Percentiles rank a stretch among this genome's conserved stretches.
phyloP scores from a whole-genome alignment of 1,284 basidiomycete species.

The Boletus sp. region DNA sequence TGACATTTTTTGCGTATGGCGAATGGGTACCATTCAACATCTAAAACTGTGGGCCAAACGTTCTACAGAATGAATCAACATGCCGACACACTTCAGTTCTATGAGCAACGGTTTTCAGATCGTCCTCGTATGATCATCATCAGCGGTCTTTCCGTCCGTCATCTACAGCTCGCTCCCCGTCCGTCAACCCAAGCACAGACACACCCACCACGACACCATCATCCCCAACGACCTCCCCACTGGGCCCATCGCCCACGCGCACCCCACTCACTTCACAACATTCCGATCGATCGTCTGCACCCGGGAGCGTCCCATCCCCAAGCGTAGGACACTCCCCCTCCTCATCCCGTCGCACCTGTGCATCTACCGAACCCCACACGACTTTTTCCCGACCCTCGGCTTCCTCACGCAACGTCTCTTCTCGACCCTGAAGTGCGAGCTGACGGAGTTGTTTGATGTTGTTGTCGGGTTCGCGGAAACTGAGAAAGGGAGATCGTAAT shows the following conservation, averaged over 20 bases:
- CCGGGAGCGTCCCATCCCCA: constrained; percentile 6
- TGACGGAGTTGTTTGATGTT: constrained; percentile 18
- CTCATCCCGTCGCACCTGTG: not conserved
- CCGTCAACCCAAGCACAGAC: not conserved
- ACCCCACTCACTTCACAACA: not conserved
- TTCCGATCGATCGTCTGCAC: not conserved
- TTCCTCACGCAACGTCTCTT: constrained; percentile 26
- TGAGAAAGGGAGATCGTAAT: not conserved
- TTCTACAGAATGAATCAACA: too few relatives aligned
- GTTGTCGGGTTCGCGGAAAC: constrained; percentile 19
- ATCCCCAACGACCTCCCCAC: not conserved
- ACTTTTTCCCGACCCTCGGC: constrained; percentile 28
- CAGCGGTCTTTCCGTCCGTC: not conserved
- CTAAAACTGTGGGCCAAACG: too few relatives aligned
- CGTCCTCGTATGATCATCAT: not conserved
- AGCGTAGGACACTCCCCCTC: not conserved
- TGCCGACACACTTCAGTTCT: too few relatives aligned
- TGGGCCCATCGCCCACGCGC: not conserved
- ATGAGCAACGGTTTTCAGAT: too few relatives aligned
- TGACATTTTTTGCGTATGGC: too few relatives aligned
- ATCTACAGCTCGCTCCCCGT: not conserved
- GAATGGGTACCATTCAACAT: too few relatives aligned
- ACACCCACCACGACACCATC: not conserved
- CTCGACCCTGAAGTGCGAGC: constrained; percentile 28
- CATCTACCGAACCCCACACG: constrained; percentile 21